Evolutionary conservation across 2,329 filamentous ascomycete genomes (phyloP).

Genomic region (Stagonosporopsis tanaceti): DNA sequence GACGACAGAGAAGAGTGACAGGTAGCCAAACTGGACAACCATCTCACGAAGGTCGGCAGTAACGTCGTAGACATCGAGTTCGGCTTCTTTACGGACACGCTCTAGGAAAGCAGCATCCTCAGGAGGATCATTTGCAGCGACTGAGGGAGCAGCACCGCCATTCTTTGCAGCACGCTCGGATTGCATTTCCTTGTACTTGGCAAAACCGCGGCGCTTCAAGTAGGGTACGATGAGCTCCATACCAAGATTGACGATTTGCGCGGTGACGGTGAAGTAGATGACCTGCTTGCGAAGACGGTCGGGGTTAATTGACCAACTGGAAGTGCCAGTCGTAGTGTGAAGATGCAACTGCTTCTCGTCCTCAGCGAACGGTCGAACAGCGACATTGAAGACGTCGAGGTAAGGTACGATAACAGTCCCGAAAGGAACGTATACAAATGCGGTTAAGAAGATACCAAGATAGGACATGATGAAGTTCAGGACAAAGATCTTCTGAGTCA

Average conservation of each 20-base stretch:
- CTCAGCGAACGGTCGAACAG: conserved; percentile 77
- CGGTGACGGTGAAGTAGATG: conserved; percentile 95
- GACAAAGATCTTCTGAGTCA: conserved; percentile 93
- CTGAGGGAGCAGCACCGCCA: conserved; percentile 59
- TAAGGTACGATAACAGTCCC: conserved; percentile 84
- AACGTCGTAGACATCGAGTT: conserved; percentile 86
- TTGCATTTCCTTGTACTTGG: conserved; percentile 80
- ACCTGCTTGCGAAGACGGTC: conserved; percentile 86
- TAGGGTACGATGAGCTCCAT: conserved; percentile 88
- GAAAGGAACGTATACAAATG: conserved; percentile 94
- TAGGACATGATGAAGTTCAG: conserved; percentile 98
- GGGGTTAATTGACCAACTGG: conserved; percentile 79
- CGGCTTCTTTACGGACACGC: conserved; percentile 82
- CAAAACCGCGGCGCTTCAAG: conserved; percentile 77
- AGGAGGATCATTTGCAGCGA: conserved; percentile 68
- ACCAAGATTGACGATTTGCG: conserved; percentile 85
- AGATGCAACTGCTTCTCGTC: conserved; percentile 72
- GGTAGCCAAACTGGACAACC: conserved; percentile 73
- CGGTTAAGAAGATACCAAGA: conserved; percentile 82
- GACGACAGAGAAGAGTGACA: conserved; percentile 88
- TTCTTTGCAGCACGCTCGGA: conserved; percentile 65
- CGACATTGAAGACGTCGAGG: conserved; percentile 79
- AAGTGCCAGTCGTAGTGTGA: conserved; percentile 57
- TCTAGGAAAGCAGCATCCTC: conserved; percentile 83
- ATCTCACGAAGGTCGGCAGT: conserved; percentile 85